A percentile compares a stretch with the other conserved stretches of the same genome.
phyloP scores from a whole-genome alignment of 2,329 filamentous ascomycete genomes.

The Shiraia sp. region DNA sequence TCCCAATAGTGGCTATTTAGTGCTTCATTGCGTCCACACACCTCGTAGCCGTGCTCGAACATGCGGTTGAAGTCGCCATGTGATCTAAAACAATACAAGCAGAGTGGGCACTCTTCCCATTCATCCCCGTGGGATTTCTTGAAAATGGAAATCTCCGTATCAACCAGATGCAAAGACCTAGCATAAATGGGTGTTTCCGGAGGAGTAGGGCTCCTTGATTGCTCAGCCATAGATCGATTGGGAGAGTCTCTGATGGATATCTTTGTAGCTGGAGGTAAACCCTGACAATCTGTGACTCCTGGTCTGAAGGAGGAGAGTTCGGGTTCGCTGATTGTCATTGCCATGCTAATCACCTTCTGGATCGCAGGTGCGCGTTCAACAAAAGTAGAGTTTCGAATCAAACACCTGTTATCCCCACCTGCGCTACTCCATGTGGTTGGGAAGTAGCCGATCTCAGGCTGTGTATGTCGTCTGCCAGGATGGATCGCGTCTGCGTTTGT shows the following conservation, averaged over 20 bases:
- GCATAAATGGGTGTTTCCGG: constrained; percentile 27
- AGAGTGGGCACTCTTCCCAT: constrained; percentile 24
- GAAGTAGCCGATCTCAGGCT: background rate
- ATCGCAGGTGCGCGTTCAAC: constrained; percentile 9
- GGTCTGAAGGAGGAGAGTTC: constrained; percentile 20
- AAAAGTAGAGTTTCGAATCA: constrained; percentile 5
- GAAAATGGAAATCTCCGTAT: constrained; percentile 31
- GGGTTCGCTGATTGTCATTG: background rate
- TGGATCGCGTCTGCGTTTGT: constrained; percentile 5
- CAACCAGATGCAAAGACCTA: constrained; percentile 32
- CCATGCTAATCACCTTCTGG: background rate
- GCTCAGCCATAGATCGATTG: constrained; percentile 3
- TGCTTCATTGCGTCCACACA: constrained; percentile 27
- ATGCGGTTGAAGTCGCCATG: constrained; percentile 30
- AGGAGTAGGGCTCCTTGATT: constrained; percentile 1
- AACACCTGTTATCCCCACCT: constrained; percentile 8
- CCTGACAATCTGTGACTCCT: constrained; percentile 4
- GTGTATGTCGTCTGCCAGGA: background rate
- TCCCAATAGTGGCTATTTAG: constrained; percentile 39
- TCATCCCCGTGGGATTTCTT: constrained; percentile 29
- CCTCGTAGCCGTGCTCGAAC: constrained; percentile 28
- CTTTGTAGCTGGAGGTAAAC: background rate
- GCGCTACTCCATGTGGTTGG: background rate
- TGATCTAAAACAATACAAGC: constrained; percentile 31
- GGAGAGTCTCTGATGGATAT: constrained; percentile 2